Evolutionary conservation across 2,329 filamentous ascomycete genomes (phyloP), one percentile per base, ranked within the genome.

Genomic region (Apiospora sp.): DNA sequence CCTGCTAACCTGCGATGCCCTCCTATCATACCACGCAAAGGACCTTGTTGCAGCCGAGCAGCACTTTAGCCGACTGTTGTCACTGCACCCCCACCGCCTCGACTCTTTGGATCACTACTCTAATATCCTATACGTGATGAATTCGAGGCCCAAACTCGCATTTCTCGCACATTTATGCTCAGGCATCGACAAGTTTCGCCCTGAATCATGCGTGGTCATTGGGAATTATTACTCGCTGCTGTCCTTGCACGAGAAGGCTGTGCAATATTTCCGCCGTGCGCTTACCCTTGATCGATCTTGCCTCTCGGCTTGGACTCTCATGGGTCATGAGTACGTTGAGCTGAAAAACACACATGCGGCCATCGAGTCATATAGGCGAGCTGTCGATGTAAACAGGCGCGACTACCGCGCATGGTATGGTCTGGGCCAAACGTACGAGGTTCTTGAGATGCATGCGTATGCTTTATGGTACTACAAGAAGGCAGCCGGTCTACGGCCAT

Each of bases 361-460:
- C 12, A 98, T 99, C 74, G 96, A 99, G 82, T 97, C 94, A 1
- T 99, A 99, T 80, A 91, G 96, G 1, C 92, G 96, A 58, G 96
- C 96, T 1, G 96, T 99, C 1, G 96, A 99, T 78, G 94, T 96
- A 77, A 98, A 99, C 79, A 91, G 96, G 46, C 94, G 96, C 77
- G 96, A 99, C 81, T 98, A 98, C 81, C 93, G 96, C 72, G 96
- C 96, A 4, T 99, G 96, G 96, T 98, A 99, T 80, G 96, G 96
- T 46, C 87, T 99, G 0, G 96, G 96, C 0, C 96, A 98, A 81
- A 97, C 96, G 1, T 99, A 99, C 79, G 96, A 99, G 82, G 93
- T 99, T 77, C 89, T 99, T 12, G 96, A 99, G 83, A 98, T 98
- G 94, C 94, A 98, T 80, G 95, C 95, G 61, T 99, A 99, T 81